phyloP scores from a whole-genome alignment of 176 grass and related monocot genomes.

The Bonia amplexicaulis region DNA sequence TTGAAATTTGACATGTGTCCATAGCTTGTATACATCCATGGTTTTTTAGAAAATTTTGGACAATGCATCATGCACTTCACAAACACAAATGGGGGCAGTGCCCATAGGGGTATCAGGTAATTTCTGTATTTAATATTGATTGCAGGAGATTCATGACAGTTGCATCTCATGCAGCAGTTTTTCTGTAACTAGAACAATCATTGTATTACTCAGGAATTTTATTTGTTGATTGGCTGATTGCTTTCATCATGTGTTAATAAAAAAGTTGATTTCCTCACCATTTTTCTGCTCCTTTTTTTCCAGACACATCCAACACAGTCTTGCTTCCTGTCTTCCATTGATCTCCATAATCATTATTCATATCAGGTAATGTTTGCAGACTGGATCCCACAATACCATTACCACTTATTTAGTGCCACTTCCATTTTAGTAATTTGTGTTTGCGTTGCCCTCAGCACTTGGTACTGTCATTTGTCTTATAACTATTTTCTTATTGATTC shows the following conservation, averaged over 20 bases:
- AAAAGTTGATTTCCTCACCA: neutral
- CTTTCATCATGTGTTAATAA: neutral
- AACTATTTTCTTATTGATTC: neutral
- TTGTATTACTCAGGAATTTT: neutral
- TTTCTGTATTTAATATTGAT: conserved; percentile 12
- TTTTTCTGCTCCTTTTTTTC: conserved; percentile 23
- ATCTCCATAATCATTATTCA: conserved; percentile 99
- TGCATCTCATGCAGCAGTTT: conserved; percentile 10
- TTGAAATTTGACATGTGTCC: conserved; percentile 4
- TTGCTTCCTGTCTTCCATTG: conserved; percentile 98
- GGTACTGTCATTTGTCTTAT: conserved; percentile 11
- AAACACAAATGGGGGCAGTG: neutral
- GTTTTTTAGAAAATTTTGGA: neutral
- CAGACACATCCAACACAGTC: conserved; percentile 98
- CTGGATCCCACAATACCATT: conserved; percentile 16
- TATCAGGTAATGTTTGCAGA: conserved; percentile 77
- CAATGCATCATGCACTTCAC: neutral
- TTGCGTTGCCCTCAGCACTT: neutral
- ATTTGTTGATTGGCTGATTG: conserved; percentile 1
- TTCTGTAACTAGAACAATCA: neutral
- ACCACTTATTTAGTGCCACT: neutral
- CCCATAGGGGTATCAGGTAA: neutral
- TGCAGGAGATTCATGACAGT: conserved; percentile 11
- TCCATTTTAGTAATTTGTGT: neutral
- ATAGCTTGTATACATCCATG: neutral